These are phyloP conservation scores for Eragrostis curvula DNA, from an alignment of 176 grass and related monocot species.

Conservation along the genomic window DNA sequence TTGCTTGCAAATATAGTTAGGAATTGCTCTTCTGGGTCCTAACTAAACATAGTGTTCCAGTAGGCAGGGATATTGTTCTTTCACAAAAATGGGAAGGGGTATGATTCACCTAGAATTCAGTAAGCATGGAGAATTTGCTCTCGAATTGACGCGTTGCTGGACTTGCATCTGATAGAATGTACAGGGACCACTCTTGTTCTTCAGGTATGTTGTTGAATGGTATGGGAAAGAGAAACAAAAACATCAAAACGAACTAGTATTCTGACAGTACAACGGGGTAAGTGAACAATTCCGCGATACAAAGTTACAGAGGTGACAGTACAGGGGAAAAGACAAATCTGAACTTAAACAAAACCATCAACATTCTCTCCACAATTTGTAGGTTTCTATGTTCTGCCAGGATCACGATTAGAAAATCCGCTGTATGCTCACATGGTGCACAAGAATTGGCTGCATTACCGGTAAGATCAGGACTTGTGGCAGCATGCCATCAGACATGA, in stretches of 20 bases:
- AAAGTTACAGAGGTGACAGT: conserved; percentile 38
- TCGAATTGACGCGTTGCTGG: neutral
- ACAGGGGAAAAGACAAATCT: conserved; percentile 25
- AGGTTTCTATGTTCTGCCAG: neutral
- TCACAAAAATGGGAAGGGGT: too few relatives aligned
- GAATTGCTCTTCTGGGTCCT: neutral
- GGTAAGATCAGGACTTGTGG: neutral
- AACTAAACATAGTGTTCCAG: neutral
- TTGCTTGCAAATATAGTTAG: neutral
- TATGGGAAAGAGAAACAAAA: neutral
- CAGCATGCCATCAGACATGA: neutral
- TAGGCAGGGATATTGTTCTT: too few relatives aligned
- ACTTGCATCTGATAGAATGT: neutral
- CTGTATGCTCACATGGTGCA: conserved; percentile 31
- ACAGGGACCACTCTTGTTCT: neutral
- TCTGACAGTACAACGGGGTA: neutral
- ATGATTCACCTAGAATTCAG: neutral
- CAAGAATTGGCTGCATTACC: conserved; percentile 1
- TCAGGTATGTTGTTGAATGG: neutral
- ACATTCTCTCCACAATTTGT: conserved; percentile 14
- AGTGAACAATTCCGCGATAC: neutral
- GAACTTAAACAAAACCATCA: conserved; percentile 21
- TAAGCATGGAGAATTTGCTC: neutral
- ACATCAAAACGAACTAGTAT: neutral
- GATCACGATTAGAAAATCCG: neutral